Conservation (phyloP, 2,329 filamentous ascomycete species). For the Ophiostoma triangulosporum region DNA sequence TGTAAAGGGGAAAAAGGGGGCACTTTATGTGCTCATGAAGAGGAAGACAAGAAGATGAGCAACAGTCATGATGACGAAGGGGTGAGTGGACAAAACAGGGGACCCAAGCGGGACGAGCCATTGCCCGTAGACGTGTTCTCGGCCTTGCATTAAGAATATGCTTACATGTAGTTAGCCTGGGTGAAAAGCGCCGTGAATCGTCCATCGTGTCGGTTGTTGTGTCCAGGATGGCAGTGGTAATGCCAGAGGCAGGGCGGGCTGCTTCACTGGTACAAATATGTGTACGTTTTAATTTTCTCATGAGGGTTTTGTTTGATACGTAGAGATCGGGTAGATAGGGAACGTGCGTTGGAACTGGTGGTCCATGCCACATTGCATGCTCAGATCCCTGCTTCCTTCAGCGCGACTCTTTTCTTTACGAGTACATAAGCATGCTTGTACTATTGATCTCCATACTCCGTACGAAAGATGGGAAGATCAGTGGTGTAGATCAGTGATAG, state of each 20-base stretch:
- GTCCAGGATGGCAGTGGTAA: no score
- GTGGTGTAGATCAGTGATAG: no score
- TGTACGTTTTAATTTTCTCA: no score
- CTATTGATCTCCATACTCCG: no score
- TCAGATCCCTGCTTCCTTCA: background rate
- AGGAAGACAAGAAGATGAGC: background rate
- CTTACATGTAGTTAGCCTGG: background rate
- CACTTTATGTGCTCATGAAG: background rate
- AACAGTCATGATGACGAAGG: background rate
- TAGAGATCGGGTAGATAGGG: background rate
- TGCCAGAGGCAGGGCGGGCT: no score
- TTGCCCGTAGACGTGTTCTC: background rate
- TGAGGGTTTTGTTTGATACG: no score
- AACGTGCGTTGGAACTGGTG: conserved; percentile 4
- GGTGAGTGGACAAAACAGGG: background rate
- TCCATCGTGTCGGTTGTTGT: no score
- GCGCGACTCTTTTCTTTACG: background rate
- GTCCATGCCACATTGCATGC: conserved; percentile 2
- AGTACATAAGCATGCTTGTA: no score
- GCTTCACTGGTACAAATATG: no score
- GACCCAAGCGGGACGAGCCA: background rate
- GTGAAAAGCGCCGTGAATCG: no score
- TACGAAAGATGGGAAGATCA: no score
- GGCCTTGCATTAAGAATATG: background rate
- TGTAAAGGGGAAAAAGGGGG: background rate